phyloP scores from a whole-genome alignment of 2,329 filamentous ascomycete genomes.

The Stromatinia cepivora region DNA sequence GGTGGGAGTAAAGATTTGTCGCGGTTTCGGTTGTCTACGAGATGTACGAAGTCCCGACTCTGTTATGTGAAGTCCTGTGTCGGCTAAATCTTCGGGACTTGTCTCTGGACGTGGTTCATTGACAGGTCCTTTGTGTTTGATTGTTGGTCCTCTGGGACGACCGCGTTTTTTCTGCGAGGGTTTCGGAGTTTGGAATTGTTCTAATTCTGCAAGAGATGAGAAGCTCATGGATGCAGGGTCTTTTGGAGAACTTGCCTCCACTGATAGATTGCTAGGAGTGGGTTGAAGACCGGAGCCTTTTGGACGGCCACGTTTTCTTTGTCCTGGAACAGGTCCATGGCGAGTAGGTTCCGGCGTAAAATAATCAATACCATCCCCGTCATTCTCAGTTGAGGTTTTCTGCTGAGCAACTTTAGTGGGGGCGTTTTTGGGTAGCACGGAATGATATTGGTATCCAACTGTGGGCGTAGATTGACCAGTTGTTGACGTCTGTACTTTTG shows the following conservation, averaged over 20 bases:
- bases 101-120: not conserved
- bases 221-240: not conserved
- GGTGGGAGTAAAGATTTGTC: conserved; percentile 6
- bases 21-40: conserved; percentile 20
- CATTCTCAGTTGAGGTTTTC: not conserved
- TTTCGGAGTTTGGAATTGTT: conserved; percentile 11
- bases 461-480: not conserved
- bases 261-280: not conserved
- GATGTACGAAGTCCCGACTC: conserved; percentile 20
- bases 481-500: not conserved
- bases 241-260: not conserved
- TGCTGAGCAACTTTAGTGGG: not conserved
- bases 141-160: conserved; percentile 17
- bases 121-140: conserved; percentile 1
- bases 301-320: conserved; percentile 3
- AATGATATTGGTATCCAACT: conserved; percentile 6
- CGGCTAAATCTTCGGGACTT: not conserved
- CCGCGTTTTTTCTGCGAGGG: conserved; percentile 17
- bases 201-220: conserved; percentile 13
- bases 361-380: conserved; percentile 6
- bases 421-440: not conserved
- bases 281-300: not conserved
- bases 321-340: not conserved
- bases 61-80: conserved; percentile 15
- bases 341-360: not conserved